phyloP scores from a whole-genome alignment of 1,139 yeast species.

The Yamadazyma atmosphaerica region DNA sequence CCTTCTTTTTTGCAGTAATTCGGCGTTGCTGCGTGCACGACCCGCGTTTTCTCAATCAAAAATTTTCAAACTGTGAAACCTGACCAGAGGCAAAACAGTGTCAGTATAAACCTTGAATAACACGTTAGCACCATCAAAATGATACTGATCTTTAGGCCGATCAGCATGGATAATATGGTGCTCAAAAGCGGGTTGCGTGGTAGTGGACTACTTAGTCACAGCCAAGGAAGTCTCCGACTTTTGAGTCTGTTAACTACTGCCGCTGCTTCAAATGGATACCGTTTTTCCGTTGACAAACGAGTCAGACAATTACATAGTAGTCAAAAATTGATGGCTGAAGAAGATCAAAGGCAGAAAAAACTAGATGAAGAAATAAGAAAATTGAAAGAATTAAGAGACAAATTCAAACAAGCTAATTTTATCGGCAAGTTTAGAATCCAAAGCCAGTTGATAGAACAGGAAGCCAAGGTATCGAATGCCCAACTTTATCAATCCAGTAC shows the following conservation, averaged over 20 bases:
- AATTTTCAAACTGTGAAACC: neutral
- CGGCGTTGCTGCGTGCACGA: neutral
- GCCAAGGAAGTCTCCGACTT: neutral
- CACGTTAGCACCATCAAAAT: neutral
- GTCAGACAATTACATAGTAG: slow-evolving; percentile 8
- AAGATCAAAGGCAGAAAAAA: slow-evolving; percentile 8
- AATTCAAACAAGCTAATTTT: slow-evolving; percentile 25
- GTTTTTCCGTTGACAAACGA: neutral
- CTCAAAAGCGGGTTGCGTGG: neutral
- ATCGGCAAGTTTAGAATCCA: slow-evolving; percentile 26
- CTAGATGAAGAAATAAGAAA: slow-evolving; percentile 22
- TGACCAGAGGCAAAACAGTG: neutral
- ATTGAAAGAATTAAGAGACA: slow-evolving; percentile 24
- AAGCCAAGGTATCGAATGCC: slow-evolving; percentile 23
- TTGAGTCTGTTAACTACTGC: neutral
- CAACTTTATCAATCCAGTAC: slow-evolving; percentile 22
- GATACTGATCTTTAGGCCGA: slow-evolving; percentile 1
- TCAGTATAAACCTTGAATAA: neutral
- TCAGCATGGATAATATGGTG: neutral
- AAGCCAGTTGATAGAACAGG: slow-evolving; percentile 27
- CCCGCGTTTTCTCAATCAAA: neutral
- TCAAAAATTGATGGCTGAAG: slow-evolving; percentile 4
- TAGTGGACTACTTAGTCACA: neutral
- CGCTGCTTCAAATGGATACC: neutral
- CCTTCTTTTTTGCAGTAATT: neutral